Percentiles rank a stretch among this genome's conserved stretches.
These are phyloP conservation scores for Monosporascus sp. DNA, from an alignment of 2,329 filamentous ascomycete species.

Conservation along the genomic window DNA sequence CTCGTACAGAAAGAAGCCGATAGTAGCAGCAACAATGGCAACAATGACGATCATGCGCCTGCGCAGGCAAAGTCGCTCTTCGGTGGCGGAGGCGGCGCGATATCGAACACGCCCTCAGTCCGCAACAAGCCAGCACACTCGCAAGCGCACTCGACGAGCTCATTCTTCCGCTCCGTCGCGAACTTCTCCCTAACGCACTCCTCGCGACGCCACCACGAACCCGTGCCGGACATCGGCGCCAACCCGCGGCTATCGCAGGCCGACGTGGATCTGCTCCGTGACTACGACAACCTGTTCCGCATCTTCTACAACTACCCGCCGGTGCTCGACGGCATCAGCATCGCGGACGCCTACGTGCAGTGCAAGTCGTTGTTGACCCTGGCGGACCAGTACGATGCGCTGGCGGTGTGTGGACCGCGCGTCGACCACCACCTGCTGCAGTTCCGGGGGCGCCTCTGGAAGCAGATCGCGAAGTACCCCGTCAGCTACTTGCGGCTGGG, in stretches of 20 bases:
- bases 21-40: slow-evolving; percentile 13
- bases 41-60: slow-evolving; percentile 7
- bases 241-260: slow-evolving; percentile 44
- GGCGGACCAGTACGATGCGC: slow-evolving; percentile 91
- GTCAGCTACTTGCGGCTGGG: slow-evolving; percentile 87
- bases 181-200: slow-evolving; percentile 53
- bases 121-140: slow-evolving; percentile 54
- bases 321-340: slow-evolving; percentile 75
- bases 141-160: slow-evolving; percentile 45
- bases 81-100: slow-evolving; percentile 47
- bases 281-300: slow-evolving; percentile 94
- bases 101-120: slow-evolving; percentile 15
- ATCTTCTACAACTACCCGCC: slow-evolving; percentile 94
- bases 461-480: slow-evolving; percentile 94
- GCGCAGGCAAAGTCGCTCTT: slow-evolving; percentile 46
- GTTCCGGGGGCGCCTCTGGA: slow-evolving; percentile 87
- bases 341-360: slow-evolving; percentile 87
- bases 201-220: not conserved
- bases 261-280: slow-evolving; percentile 72
- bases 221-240: slow-evolving; percentile 27
- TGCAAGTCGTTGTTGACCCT: slow-evolving; percentile 84
- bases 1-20: slow-evolving; percentile 69
- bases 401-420: slow-evolving; percentile 79
- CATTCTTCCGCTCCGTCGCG: slow-evolving; percentile 83
- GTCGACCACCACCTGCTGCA: slow-evolving; percentile 92